phyloP scores from a whole-genome alignment of 148 eudicot species.

The Fallopia convolvulus region DNA sequence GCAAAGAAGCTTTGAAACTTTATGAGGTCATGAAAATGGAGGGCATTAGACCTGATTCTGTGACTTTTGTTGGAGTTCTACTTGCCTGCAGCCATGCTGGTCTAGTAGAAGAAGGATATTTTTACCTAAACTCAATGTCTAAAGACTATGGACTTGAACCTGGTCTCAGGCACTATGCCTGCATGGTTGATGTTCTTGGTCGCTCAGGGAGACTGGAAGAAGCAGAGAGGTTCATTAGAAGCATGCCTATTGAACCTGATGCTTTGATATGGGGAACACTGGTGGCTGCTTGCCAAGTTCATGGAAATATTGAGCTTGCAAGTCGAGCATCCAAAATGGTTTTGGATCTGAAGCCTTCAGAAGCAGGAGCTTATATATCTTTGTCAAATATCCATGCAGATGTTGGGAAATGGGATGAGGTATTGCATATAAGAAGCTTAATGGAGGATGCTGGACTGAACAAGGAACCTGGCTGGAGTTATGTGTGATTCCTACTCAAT shows the following conservation, averaged over 20 bases:
- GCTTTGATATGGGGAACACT: conserved; percentile 68
- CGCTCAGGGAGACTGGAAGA: conserved; percentile 70
- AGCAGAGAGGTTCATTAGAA: conserved; percentile 53
- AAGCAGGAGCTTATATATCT: conserved; percentile 48
- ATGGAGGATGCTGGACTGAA: conserved; percentile 47
- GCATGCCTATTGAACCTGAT: conserved; percentile 63
- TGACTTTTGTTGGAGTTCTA: conserved; percentile 81
- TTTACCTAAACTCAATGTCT: conserved; percentile 62
- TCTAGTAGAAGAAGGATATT: conserved; percentile 74
- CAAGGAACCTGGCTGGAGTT: conserved; percentile 87
- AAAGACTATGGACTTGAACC: conserved; percentile 59
- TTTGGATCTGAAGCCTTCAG: conserved; percentile 53
- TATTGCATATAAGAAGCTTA: conserved; percentile 38
- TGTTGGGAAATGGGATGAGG: conserved; percentile 76
- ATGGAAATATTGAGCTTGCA: conserved; percentile 66
- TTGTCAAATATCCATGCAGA: conserved; percentile 74
- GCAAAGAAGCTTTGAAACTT: conserved; percentile 44
- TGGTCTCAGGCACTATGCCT: conserved; percentile 55
- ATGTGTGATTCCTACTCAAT: conserved; percentile 24
- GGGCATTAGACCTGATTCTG: conserved; percentile 65
- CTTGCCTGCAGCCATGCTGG: conserved; percentile 90
- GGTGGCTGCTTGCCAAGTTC: conserved; percentile 79
- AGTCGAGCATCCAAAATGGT: conserved; percentile 55
- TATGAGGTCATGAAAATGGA: conserved; percentile 57
- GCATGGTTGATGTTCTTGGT: conserved; percentile 90